These are phyloP conservation scores for Komagataella pastoris DNA, from an alignment of 805 yeast species.

Conservation along the genomic window DNA sequence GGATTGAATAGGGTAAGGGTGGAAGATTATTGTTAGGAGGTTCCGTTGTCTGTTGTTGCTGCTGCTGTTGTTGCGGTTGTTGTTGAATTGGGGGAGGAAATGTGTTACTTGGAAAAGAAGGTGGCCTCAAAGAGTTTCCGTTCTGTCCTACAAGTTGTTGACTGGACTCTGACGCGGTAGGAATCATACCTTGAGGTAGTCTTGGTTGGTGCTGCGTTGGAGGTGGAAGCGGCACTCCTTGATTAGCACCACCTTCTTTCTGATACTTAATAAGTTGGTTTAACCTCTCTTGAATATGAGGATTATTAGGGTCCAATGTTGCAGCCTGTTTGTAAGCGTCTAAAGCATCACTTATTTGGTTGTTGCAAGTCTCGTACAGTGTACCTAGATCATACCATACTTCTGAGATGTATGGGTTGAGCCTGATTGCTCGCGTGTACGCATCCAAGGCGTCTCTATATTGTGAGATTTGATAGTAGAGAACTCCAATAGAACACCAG, in stretches of 20 bases:
- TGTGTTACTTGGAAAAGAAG: neutral
- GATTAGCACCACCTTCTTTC: constrained; percentile 51
- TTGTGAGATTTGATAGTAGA: constrained; percentile 92
- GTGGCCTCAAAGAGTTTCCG: neutral
- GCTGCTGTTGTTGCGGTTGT: constrained; percentile 3
- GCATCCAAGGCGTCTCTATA: constrained; percentile 96
- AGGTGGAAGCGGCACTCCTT: constrained; percentile 34
- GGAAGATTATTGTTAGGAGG: constrained; percentile 2
- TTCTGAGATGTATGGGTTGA: constrained; percentile 92
- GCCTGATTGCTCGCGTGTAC: constrained; percentile 88
- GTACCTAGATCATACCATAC: constrained; percentile 99
- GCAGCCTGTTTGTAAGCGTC: constrained; percentile 98
- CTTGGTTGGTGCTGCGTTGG: constrained; percentile 57
- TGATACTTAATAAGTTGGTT: constrained; percentile 70
- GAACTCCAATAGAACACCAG: constrained; percentile 94
- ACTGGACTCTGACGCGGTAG: constrained; percentile 24
- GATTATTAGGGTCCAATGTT: constrained; percentile 84
- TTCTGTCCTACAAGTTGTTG: constrained; percentile 11
- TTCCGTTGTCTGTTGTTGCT: constrained; percentile 4
- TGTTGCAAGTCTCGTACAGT: constrained; percentile 91
- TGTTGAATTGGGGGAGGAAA: constrained; percentile 2
- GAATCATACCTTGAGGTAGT: constrained; percentile 53
- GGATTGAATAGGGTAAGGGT: neutral
- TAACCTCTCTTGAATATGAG: constrained; percentile 86
- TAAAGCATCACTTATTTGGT: constrained; percentile 86